Evolutionary conservation across 1,284 basidiomycete species (phyloP), one percentile per base, ranked within the genome.

Genomic region (Rhodofomes roseus): DNA sequence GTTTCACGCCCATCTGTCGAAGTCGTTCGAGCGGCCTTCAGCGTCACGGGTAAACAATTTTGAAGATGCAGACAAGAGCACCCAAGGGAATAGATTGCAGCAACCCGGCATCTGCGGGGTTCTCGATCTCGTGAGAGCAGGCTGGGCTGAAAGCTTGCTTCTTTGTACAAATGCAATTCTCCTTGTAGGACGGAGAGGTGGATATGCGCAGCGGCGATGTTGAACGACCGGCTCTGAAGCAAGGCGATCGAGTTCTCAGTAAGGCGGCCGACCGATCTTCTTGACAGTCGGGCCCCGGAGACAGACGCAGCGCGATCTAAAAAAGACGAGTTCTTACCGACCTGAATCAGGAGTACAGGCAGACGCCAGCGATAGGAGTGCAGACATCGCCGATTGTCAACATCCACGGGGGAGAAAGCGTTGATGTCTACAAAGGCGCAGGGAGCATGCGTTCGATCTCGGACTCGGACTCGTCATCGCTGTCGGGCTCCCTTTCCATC

Each of bases 381-480:
- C n/a, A n/a, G n/a, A n/a, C n/a, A n/a, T n/a, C n/a, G n/a, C n/a
- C n/a, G 31, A 11, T 11, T 34, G 31, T 34, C 31, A 34, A 34
- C 31, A 5, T 11, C 31, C 31, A 4, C 31, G 11, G 11, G 31
- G 31, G 11, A 11, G 31, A 34, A 4, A 34, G 31, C 31, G 5
- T 34, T 31, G 48, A 51, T 31, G 18, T 22, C 22, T 54, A 67
- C 36, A 71, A 44, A 16, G 67, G 66, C 1, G 71, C 66, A 8
- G 71, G 73, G n/a, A 70, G 65, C 73, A 74, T 74, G 52, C 65
- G 66, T 57, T 74, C 73, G 20, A 74, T 68, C 62, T 73, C 74
- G 40, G 70, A 69, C 54, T 73, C 70, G 5, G 71, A 71, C 56
- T 77, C 74, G 34, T 76, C 74, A 59, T 76, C 76, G 56, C 69